Conservation (phyloP, 495 filamentous ascomycete genomes). For the Xylaria curta region DNA sequence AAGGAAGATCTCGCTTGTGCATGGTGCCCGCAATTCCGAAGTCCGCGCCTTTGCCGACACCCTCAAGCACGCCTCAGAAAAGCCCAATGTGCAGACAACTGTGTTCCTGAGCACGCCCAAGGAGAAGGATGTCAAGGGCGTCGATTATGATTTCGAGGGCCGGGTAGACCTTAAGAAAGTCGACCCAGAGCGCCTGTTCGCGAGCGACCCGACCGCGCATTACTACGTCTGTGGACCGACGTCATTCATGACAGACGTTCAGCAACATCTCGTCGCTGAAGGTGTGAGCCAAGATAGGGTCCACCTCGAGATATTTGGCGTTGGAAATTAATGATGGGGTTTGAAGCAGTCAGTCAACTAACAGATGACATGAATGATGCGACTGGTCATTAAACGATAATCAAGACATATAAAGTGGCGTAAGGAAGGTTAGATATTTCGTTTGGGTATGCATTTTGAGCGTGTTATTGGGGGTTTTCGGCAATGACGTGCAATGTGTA, state of each 20-base stretch:
- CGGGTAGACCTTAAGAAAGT: constrained; percentile 63
- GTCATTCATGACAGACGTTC: constrained; percentile 67
- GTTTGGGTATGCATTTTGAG: constrained; percentile 14
- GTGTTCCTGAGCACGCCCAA: constrained; percentile 51
- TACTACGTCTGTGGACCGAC: constrained; percentile 76
- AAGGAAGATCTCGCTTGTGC: constrained; percentile 66
- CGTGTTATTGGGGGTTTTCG: not conserved
- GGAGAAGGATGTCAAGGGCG: constrained; percentile 56
- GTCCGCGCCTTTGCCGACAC: constrained; percentile 61
- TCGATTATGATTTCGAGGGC: constrained; percentile 62
- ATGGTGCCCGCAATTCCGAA: constrained; percentile 59
- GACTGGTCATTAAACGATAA: not conserved
- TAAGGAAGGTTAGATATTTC: not conserved
- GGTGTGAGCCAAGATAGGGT: constrained; percentile 64
- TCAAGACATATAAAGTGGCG: not conserved
- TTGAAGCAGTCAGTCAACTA: not conserved
- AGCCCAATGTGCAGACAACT: constrained; percentile 44
- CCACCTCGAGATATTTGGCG: constrained; percentile 72
- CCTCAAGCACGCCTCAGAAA: constrained; percentile 49
- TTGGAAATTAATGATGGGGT: constrained; percentile 45
- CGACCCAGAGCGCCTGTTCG: constrained; percentile 56
- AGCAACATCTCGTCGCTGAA: constrained; percentile 51
- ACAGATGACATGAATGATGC: not conserved
- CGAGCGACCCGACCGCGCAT: constrained; percentile 58
- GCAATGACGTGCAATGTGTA: constrained; percentile 14